Evolutionary conservation across 2,329 filamentous ascomycete genomes (phyloP).

Genomic region (Pseudopyricularia cyperi): DNA sequence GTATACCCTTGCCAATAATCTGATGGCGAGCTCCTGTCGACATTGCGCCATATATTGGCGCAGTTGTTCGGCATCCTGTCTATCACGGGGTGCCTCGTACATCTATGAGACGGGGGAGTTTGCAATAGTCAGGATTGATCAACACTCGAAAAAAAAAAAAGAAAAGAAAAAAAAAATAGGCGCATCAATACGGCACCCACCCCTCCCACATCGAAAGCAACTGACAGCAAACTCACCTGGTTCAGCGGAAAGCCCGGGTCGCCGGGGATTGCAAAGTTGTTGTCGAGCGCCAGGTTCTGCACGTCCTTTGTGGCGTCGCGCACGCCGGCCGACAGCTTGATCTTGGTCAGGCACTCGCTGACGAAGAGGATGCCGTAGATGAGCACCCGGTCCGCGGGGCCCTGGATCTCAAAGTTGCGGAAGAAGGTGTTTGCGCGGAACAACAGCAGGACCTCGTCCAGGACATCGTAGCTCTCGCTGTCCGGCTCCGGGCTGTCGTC

Average conservation of each 20-base stretch:
- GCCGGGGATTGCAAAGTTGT: conserved; percentile 85
- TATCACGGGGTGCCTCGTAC: conserved; percentile 76
- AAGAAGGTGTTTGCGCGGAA: conserved; percentile 99
- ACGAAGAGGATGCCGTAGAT: conserved; percentile 96
- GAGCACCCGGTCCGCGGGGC: conserved; percentile 81
- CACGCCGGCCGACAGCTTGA: conserved; percentile 58
- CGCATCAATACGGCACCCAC: too few species aligned
- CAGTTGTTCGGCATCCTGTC: conserved; percentile 80
- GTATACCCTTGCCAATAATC: conserved; percentile 79
- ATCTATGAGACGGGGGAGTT: conserved; percentile 34
- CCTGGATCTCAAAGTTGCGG: conserved; percentile 98
- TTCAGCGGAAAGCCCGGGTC: conserved; percentile 90
- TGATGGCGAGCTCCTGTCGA: conserved; percentile 74
- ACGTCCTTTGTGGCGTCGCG: conserved; percentile 58
- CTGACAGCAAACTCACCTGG: conserved; percentile 47
- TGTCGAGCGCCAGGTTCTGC: conserved; percentile 81
- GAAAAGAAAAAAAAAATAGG: too few species aligned
- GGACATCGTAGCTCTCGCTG: conserved; percentile 74
- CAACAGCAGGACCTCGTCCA: conserved; percentile 83
- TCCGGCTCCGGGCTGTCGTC: conserved; percentile 64
- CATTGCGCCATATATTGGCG: conserved; percentile 87
- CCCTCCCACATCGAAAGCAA: too few species aligned
- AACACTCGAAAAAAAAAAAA: too few species aligned
- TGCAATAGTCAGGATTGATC: too few species aligned
- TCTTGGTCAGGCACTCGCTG: conserved; percentile 79